These are phyloP conservation scores for Pterocarpus santalinus DNA, from an alignment of 306 rosid species.

Conservation along the genomic window DNA sequence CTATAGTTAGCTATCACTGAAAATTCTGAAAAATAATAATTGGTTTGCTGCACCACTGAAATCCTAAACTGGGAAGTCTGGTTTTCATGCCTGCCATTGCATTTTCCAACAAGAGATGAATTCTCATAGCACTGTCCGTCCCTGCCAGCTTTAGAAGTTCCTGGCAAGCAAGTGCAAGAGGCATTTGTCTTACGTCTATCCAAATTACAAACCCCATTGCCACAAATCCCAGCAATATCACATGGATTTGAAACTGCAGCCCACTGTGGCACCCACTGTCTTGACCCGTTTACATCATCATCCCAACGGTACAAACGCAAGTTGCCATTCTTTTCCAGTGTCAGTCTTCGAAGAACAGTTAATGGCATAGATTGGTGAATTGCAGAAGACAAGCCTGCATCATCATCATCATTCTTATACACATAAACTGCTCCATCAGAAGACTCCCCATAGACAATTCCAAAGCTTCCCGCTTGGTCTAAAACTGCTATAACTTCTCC, in stretches of 20 bases:
- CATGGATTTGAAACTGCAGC: constrained; percentile 94
- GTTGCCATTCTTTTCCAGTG: constrained; percentile 81
- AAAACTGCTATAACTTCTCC: constrained; percentile 86
- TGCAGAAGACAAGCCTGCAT: constrained; percentile 69
- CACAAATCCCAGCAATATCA: constrained; percentile 91
- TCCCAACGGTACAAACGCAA: constrained; percentile 85
- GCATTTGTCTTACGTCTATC: constrained; percentile 76
- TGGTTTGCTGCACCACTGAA: constrained; percentile 77
- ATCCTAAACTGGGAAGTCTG: constrained; percentile 60
- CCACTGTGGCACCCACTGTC: constrained; percentile 96
- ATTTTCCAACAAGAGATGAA: constrained; percentile 69
- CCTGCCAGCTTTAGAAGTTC: constrained; percentile 61
- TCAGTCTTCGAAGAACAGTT: constrained; percentile 64
- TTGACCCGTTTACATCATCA: constrained; percentile 77
- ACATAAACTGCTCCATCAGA: constrained; percentile 88
- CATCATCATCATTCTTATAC: constrained; percentile 76
- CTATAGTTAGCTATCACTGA: constrained; percentile 89
- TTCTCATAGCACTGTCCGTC: constrained; percentile 79
- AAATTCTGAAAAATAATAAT: constrained; percentile 75
- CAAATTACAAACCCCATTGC: constrained; percentile 82
- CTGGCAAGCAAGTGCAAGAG: constrained; percentile 87
- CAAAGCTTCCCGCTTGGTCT: constrained; percentile 87
- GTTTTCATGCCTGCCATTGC: constrained; percentile 55
- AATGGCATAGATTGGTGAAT: constrained; percentile 56
- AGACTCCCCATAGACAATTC: constrained; percentile 87